Conservation (phyloP, 495 filamentous ascomycete genomes). For the Aspergillus campestris region DNA sequence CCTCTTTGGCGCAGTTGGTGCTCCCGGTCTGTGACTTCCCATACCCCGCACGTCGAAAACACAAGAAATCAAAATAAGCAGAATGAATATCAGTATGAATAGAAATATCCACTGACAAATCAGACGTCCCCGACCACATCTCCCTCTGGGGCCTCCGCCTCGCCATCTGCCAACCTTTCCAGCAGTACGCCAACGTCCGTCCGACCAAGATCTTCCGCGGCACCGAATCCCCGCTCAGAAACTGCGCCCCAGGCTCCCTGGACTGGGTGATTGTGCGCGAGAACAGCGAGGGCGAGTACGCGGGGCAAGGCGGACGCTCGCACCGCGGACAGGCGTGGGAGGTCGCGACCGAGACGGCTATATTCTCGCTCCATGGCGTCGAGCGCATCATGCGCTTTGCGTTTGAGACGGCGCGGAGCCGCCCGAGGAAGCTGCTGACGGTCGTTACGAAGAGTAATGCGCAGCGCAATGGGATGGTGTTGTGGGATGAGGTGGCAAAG, state of each 20-base stretch:
- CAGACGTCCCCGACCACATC: constrained; percentile 50
- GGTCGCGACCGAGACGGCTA: constrained; percentile 44
- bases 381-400: constrained; percentile 50
- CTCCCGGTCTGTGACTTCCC: constrained; percentile 30
- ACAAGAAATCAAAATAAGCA: constrained; percentile 6
- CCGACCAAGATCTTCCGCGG: constrained; percentile 44
- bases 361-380: constrained; percentile 45
- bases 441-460: constrained; percentile 54
- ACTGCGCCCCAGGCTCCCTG: constrained; percentile 32
- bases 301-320: constrained; percentile 47
- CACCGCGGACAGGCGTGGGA: constrained; percentile 44
- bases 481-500: constrained; percentile 48
- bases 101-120: neutral
- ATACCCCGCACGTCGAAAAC: neutral
- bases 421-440: constrained; percentile 43
- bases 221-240: constrained; percentile 39
- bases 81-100: neutral
- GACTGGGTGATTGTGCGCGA: constrained; percentile 53
- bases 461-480: constrained; percentile 49
- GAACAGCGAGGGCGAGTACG: constrained; percentile 51
- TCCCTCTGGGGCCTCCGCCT: constrained; percentile 49
- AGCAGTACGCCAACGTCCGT: constrained; percentile 50
- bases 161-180: constrained; percentile 45
- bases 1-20: constrained; percentile 49
- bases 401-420: constrained; percentile 40